A percentile compares a stretch with the other conserved stretches of the same genome.
phyloP scores from a whole-genome alignment of 495 filamentous ascomycete genomes.

The Penicillium chermesinum region DNA sequence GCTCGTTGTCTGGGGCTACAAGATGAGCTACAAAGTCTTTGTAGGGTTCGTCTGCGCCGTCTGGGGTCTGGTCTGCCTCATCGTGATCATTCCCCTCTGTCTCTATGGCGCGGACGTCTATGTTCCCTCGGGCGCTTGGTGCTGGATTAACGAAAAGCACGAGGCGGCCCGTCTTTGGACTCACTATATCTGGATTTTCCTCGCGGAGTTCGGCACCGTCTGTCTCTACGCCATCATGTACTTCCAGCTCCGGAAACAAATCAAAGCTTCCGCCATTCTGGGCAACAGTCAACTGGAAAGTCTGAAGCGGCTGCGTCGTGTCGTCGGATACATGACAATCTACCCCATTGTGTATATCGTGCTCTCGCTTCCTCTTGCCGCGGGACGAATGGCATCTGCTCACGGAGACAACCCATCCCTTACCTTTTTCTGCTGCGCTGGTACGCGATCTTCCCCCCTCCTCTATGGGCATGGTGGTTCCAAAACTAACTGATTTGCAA shows the following conservation, averaged over 20 bases:
- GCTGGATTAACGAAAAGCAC: conserved; percentile 64
- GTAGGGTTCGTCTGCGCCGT: conserved; percentile 44
- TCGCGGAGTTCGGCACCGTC: conserved; percentile 60
- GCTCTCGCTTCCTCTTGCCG: conserved; percentile 65
- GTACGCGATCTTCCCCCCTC: conserved; percentile 4
- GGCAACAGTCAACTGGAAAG: conserved; percentile 35
- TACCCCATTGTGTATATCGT: conserved; percentile 72
- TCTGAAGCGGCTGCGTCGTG: conserved; percentile 37
- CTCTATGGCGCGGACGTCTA: conserved; percentile 54
- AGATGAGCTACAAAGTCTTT: conserved; percentile 50
- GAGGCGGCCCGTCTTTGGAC: conserved; percentile 59
- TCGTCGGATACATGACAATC: conserved; percentile 65
- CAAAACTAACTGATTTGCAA: background rate
- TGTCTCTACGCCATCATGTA: conserved; percentile 62
- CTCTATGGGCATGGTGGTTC: too few species aligned
- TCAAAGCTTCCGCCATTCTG: conserved; percentile 37
- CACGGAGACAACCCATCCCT: conserved; percentile 48
- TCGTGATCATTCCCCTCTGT: conserved; percentile 53
- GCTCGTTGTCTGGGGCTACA: conserved; percentile 54
- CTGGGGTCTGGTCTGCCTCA: conserved; percentile 56
- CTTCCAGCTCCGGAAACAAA: conserved; percentile 49
- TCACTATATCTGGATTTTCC: conserved; percentile 78
- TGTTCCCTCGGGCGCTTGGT: conserved; percentile 61
- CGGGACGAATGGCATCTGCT: conserved; percentile 62
- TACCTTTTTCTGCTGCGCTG: conserved; percentile 62